phyloP scores from a whole-genome alignment of 805 yeast species.

The Metschnikowia gruessii region DNA sequence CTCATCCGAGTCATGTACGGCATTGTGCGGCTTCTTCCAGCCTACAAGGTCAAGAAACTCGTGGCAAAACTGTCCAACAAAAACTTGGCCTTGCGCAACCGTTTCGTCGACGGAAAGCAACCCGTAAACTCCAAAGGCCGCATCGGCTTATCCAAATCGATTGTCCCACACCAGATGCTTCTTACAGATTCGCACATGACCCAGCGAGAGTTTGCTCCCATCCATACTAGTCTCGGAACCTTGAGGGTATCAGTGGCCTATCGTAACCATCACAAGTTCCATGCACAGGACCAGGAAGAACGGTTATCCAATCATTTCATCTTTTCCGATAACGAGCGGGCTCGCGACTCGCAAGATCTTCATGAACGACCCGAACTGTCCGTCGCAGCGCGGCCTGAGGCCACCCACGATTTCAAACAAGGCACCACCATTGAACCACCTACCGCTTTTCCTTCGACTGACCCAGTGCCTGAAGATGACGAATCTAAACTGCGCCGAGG shows the following conservation, averaged over 20 bases:
- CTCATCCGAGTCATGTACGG: slow-evolving; percentile 74
- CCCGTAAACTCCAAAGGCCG: slow-evolving; percentile 81
- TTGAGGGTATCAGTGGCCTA: slow-evolving; percentile 75
- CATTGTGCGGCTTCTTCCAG: slow-evolving; percentile 64
- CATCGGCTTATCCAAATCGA: slow-evolving; percentile 73
- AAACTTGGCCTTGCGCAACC: slow-evolving; percentile 49
- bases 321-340: slow-evolving; percentile 37
- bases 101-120: slow-evolving; percentile 71
- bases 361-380: neutral
- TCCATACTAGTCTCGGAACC: slow-evolving; percentile 73
- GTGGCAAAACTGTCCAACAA: slow-evolving; percentile 21
- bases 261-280: slow-evolving; percentile 67
- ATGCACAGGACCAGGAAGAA: slow-evolving; percentile 64
- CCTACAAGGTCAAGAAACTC: slow-evolving; percentile 52
- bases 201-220: slow-evolving; percentile 64
- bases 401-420: neutral
- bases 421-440: neutral
- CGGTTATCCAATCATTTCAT: slow-evolving; percentile 56
- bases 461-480: neutral
- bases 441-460: neutral
- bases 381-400: neutral
- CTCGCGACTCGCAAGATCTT: slow-evolving; percentile 2
- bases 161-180: slow-evolving; percentile 44
- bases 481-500: slow-evolving; percentile 7
- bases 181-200: slow-evolving; percentile 48